A percentile compares a stretch with the other conserved stretches of the same genome.
Conservation (phyloP, 768 basidiomycete genomes). For the Hericium rajendrae region DNA sequence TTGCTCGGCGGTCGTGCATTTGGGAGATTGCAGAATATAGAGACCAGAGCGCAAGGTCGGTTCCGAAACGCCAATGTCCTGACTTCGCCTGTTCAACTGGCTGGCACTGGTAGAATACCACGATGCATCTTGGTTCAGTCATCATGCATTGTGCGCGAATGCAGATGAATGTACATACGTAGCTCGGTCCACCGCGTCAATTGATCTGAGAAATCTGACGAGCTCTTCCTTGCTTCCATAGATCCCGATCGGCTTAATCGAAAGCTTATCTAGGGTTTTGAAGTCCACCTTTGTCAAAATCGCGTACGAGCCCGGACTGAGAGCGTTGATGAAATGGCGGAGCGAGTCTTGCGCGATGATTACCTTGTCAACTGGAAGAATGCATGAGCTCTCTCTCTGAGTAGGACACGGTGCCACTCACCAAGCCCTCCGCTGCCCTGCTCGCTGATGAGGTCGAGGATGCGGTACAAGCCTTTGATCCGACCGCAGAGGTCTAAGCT, state of each 20-base stretch:
- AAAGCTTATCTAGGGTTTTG: slow-evolving; percentile 33
- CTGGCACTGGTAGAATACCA: no score
- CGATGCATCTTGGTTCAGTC: no score
- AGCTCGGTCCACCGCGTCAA: slow-evolving; percentile 27
- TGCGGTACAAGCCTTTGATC: slow-evolving; percentile 40
- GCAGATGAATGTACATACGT: slow-evolving; percentile 20
- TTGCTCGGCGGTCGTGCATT: background rate
- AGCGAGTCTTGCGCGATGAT: slow-evolving; percentile 48
- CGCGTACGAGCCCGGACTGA: slow-evolving; percentile 41
- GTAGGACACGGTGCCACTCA: slow-evolving; percentile 14
- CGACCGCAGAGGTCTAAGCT: no score
- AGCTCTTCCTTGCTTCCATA: slow-evolving; percentile 49
- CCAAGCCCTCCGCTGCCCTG: slow-evolving; percentile 42
- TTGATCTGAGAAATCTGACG: slow-evolving; percentile 30
- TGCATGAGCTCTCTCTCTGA: background rate
- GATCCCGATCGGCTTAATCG: slow-evolving; percentile 42
- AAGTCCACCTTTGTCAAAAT: slow-evolving; percentile 52
- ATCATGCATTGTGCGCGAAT: no score
- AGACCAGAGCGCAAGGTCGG: slow-evolving; percentile 39
- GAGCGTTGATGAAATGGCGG: slow-evolving; percentile 35
- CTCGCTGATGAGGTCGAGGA: slow-evolving; percentile 46
- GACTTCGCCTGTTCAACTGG: no score
- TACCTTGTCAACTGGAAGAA: slow-evolving; percentile 44
- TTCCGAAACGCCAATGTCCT: slow-evolving; percentile 6
- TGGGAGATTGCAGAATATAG: slow-evolving; percentile 29